Conservation (phyloP, 306 rosid species). For the Ammopiptanthus mongolicus region DNA sequence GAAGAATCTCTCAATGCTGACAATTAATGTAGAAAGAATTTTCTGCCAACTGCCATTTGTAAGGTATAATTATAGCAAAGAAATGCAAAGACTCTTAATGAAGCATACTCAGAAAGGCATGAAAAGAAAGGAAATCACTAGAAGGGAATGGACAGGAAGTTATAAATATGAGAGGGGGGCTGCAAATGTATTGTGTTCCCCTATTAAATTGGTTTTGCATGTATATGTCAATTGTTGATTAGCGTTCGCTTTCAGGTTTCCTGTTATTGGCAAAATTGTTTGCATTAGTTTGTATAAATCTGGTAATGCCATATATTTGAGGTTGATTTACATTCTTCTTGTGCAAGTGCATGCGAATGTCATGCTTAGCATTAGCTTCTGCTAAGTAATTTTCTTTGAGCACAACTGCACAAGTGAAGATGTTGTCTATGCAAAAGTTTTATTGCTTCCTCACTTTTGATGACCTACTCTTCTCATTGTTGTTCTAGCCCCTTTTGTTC, state of each 20-base stretch:
- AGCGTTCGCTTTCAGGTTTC: neutral
- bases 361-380: slow-evolving; percentile 5
- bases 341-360: neutral
- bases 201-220: neutral
- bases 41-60: neutral
- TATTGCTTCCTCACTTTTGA: slow-evolving; percentile 3
- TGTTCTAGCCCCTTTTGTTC: slow-evolving; percentile 48
- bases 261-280: neutral
- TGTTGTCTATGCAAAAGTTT: neutral
- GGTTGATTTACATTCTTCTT: slow-evolving; percentile 2
- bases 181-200: neutral
- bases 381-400: neutral
- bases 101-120: neutral
- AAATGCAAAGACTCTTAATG: neutral
- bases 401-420: neutral
- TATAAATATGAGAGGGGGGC: neutral
- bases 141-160: neutral
- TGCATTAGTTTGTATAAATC: neutral
- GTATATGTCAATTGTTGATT: neutral
- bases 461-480: slow-evolving; percentile 20
- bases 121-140: neutral
- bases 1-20: neutral
- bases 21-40: neutral
- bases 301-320: neutral
- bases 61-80: neutral